A percentile compares a stretch with the other conserved stretches of the same genome.
phyloP scores from a whole-genome alignment of 306 rosid species.

The Mucuna pruriens region DNA sequence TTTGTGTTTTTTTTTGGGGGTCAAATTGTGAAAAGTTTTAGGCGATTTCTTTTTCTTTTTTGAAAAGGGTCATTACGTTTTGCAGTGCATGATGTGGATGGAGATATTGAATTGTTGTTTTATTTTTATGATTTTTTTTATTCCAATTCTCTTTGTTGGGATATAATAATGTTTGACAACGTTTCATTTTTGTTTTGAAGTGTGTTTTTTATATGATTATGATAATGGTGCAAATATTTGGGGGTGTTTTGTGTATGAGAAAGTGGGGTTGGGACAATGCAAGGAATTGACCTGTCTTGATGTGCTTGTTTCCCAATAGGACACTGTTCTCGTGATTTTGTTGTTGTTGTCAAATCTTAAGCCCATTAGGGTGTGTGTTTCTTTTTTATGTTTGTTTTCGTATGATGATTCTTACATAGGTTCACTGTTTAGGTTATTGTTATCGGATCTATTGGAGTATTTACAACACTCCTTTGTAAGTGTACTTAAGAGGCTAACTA shows the following conservation, averaged over 20 bases:
- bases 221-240: neutral
- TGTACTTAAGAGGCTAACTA: neutral
- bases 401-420: neutral
- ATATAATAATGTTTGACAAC: neutral
- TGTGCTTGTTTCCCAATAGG: neutral
- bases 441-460: neutral
- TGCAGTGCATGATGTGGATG: neutral
- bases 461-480: neutral
- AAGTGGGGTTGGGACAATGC: neutral
- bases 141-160: neutral
- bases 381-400: neutral
- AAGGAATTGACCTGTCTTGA: constrained; percentile 16
- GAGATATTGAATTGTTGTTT: neutral
- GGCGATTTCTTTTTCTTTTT: neutral
- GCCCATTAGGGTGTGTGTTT: neutral
- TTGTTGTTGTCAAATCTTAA: neutral
- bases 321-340: neutral
- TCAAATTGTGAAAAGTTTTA: neutral
- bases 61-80: neutral
- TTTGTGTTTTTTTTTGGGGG: neutral
- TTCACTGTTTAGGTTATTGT: constrained; percentile 23
- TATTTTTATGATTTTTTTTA: neutral
- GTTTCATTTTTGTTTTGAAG: neutral
- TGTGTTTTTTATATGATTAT: neutral
- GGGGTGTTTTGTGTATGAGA: neutral